A percentile compares a stretch with the other conserved stretches of the same genome.
These are phyloP conservation scores for Eimeria acervulina DNA, from an alignment of 169 alveolate species.

Conservation along the genomic window DNA sequence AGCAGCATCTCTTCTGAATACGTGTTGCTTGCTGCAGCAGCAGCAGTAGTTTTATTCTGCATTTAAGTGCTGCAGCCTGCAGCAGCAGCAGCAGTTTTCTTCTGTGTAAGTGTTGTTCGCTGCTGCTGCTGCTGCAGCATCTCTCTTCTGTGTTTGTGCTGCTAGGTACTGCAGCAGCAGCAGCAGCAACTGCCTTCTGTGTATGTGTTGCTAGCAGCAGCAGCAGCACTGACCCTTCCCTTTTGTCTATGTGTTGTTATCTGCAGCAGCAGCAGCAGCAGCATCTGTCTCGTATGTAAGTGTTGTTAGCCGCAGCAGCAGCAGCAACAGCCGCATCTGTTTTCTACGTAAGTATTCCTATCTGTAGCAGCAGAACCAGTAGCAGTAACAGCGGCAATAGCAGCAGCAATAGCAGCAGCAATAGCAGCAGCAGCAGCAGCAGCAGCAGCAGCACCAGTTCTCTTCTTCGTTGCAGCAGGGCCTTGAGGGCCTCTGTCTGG, in stretches of 20 bases:
- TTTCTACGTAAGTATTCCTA: too few species aligned
- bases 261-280: neutral
- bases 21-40: neutral
- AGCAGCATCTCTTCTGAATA: neutral
- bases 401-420: neutral
- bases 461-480: neutral
- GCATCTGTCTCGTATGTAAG: too few species aligned
- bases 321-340: neutral
- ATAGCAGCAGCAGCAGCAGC: neutral
- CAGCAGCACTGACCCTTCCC: too few species aligned
- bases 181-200: too few species aligned
- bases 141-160: neutral
- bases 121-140: neutral
- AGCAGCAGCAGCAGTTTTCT: neutral
- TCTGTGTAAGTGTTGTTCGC: too few species aligned
- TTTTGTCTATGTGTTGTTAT: too few species aligned
- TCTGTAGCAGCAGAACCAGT: too few species aligned
- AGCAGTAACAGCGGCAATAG: neutral
- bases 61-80: too few species aligned
- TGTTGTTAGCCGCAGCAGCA: neutral
- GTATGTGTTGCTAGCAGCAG: too few species aligned
- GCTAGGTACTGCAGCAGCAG: neutral
- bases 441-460: neutral
- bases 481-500: slow-evolving; percentile 18
- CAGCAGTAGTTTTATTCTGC: too few species aligned